A percentile compares a stretch with the other conserved stretches of the same genome.
phyloP scores from a whole-genome alignment of 495 filamentous ascomycete genomes.

The Umbilicaria muhlenbergii region DNA sequence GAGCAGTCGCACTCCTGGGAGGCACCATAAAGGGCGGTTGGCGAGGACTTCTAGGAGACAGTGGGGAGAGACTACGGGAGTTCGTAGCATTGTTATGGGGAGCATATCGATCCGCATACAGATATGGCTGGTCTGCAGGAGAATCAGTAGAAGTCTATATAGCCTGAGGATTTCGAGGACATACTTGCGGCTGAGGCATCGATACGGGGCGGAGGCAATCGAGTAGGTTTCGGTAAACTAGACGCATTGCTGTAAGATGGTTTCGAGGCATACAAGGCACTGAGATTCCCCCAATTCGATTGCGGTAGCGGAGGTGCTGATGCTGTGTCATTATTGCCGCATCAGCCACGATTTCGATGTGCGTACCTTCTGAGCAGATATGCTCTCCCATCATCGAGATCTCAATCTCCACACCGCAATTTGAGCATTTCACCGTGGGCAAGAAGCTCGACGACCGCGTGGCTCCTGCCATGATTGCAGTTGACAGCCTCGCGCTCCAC shows the following conservation, averaged over 20 bases:
- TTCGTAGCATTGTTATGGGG: constrained; percentile 43
- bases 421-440: constrained; percentile 92
- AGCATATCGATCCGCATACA: constrained; percentile 40
- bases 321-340: background rate
- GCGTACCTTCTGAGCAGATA: constrained; percentile 35
- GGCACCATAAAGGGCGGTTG: constrained; percentile 25
- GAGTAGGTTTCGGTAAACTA: background rate
- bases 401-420: constrained; percentile 68
- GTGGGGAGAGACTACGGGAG: constrained; percentile 41
- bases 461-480: constrained; percentile 20
- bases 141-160: background rate
- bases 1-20: constrained; percentile 30
- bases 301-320: constrained; percentile 10
- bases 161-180: constrained; percentile 9
- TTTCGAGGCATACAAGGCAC: background rate
- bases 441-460: constrained; percentile 54
- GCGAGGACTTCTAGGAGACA: constrained; percentile 23
- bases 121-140: constrained; percentile 43
- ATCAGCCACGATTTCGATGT: background rate
- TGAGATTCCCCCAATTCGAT: background rate
- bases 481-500: no score
- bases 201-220: constrained; percentile 29
- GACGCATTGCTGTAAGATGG: no score
- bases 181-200: constrained; percentile 43
- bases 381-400: constrained; percentile 91